Conservation (phyloP, 2,329 filamentous ascomycete genomes). For the Colletotrichum acutatum region DNA sequence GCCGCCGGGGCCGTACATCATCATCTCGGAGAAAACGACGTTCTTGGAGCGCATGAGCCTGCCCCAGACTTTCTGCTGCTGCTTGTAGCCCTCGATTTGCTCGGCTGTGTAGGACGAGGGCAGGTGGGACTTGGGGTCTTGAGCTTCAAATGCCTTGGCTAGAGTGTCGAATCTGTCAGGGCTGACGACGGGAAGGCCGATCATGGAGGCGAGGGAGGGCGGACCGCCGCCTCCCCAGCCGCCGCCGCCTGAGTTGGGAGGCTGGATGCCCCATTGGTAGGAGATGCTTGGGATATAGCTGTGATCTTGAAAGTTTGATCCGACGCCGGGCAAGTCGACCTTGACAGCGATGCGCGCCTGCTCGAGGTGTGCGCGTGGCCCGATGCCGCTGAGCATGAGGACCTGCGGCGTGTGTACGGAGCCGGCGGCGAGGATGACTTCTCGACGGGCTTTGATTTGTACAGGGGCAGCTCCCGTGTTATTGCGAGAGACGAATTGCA, state of each 20-base stretch:
- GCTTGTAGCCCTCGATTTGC: constrained; percentile 48
- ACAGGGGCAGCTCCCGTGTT: constrained; percentile 35
- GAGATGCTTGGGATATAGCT: constrained; percentile 39
- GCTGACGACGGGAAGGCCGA: constrained; percentile 39
- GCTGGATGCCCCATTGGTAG: constrained; percentile 33
- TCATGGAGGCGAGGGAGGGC: constrained; percentile 39
- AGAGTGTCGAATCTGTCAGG: constrained; percentile 37
- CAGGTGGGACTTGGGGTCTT: constrained; percentile 38
- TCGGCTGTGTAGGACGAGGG: constrained; percentile 37
- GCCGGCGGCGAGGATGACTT: constrained; percentile 51
- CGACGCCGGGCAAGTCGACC: constrained; percentile 56
- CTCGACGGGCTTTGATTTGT: constrained; percentile 43
- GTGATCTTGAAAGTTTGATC: constrained; percentile 54
- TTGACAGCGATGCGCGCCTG: constrained; percentile 49
- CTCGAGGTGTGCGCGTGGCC: constrained; percentile 47
- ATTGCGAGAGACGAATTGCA: constrained; percentile 41
- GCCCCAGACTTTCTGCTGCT: constrained; percentile 48
- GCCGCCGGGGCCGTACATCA: constrained; percentile 45
- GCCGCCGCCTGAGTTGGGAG: constrained; percentile 18
- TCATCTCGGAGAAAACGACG: constrained; percentile 57
- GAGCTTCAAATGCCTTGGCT: constrained; percentile 32
- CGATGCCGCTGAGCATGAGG: constrained; percentile 57
- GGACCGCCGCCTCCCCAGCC: constrained; percentile 30
- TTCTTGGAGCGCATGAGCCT: constrained; percentile 38
- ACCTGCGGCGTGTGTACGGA: constrained; percentile 52